A percentile compares a stretch with the other conserved stretches of the same genome.
Evolutionary conservation across 768 basidiomycete genomes (phyloP).

Genomic region (Austroboletus eburneus): DNA sequence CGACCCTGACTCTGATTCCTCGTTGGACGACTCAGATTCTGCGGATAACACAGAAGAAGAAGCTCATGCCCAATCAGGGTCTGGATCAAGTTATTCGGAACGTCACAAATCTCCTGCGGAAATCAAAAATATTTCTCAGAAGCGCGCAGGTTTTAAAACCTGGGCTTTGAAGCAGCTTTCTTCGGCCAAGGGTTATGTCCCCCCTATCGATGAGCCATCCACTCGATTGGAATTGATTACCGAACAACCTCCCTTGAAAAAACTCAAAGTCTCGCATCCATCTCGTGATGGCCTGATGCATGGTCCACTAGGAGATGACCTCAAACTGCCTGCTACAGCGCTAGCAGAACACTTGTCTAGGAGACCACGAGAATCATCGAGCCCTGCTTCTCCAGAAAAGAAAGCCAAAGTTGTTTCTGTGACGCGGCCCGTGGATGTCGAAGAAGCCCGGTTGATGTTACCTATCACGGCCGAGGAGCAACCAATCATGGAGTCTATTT

Average conservation of each 20-base stretch:
- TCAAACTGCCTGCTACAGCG: slow-evolving; percentile 62
- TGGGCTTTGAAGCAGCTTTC: slow-evolving; percentile 85
- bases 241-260: slow-evolving; percentile 35
- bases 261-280: slow-evolving; percentile 39
- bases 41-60: slow-evolving; percentile 48
- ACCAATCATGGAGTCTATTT: slow-evolving; percentile 85
- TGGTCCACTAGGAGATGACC: slow-evolving; percentile 76
- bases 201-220: slow-evolving; percentile 10
- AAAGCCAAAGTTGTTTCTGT: slow-evolving; percentile 49
- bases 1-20: slow-evolving; percentile 47
- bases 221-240: slow-evolving; percentile 13
- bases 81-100: slow-evolving; percentile 16
- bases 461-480: slow-evolving; percentile 95
- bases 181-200: slow-evolving; percentile 38
- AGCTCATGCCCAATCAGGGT: slow-evolving; percentile 12
- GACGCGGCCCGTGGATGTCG: slow-evolving; percentile 62
- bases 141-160: slow-evolving; percentile 69
- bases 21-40: slow-evolving; percentile 78
- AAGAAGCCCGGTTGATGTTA: slow-evolving; percentile 71
- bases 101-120: slow-evolving; percentile 13
- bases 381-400: slow-evolving; percentile 12
- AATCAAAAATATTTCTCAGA: slow-evolving; percentile 23
- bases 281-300: slow-evolving; percentile 44
- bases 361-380: not conserved
- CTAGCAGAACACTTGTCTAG: slow-evolving; percentile 46